Evolutionary conservation across 1,284 basidiomycete genomes (phyloP), one percentile per base, ranked within the genome.

Genomic region (Marasmius oreades): DNA sequence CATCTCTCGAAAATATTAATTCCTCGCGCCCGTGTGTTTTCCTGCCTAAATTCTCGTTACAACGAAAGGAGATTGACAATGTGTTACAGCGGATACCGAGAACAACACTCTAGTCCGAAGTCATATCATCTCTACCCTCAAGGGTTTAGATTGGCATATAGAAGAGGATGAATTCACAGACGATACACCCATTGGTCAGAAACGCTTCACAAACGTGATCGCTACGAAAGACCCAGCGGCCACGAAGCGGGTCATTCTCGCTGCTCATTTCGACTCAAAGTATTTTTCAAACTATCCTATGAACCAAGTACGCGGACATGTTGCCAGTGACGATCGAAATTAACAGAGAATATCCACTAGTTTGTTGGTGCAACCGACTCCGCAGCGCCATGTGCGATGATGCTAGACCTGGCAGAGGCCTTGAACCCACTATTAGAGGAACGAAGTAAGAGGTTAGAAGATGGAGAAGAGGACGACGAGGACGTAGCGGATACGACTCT

Each of bases 301-400:
- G 33, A 88, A 90, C 64, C 86, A 92, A 75, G 89, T 90, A 66
- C 58, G 77, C 71, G 5, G n/a, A 20, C 46, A n/a, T 51, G 26
- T 36, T 34, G 26, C n/a, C 10, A 45, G 6, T 46, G 56, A 46
- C 11, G 58, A 58, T 28, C 42, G 31, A 14, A 37, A 45, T 59
- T 48, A 22, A 31, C 34, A 22, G 46, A 6, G 54, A 51, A 18
- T 18, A 53, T 53, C 42, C 24, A 62, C 36, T 73, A 93, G 91
- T 99, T 99, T 69, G 77, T 99, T 63, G 97, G 97, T 24, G 97
- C 97, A 8, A 99, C 95, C 5, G 97, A 99, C 71, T 98, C 94
- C 6, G 97, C 97, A 1, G 94, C 93, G 23, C 90, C 97, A 1
- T 97, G 95, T 64, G 95, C 95, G 1, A 88, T 98, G 73, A 82